Conservation (phyloP, 176 grass and related monocot genomes). For the Themeda triandra region DNA sequence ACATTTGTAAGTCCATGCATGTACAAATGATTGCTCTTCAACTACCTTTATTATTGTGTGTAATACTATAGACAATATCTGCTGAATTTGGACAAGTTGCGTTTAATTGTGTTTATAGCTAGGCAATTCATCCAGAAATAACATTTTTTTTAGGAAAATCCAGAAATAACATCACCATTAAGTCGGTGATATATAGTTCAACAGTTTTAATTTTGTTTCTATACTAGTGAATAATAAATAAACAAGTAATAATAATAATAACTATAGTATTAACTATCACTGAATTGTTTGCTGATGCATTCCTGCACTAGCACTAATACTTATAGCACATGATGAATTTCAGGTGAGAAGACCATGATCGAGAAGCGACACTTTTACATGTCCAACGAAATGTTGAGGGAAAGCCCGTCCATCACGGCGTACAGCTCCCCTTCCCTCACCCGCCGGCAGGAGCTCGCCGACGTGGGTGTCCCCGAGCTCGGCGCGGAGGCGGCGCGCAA, state of each 20-base stretch:
- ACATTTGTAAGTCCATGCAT: not conserved
- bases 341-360: constrained; percentile 61
- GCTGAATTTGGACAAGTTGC: not conserved
- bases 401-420: constrained; percentile 38
- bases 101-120: too few relatives aligned
- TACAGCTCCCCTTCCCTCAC: constrained; percentile 52
- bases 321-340: not conserved
- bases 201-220: not conserved
- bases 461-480: constrained; percentile 39
- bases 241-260: not conserved
- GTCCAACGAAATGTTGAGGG: constrained; percentile 35
- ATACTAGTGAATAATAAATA: not conserved
- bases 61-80: not conserved
- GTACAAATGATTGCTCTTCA: not conserved
- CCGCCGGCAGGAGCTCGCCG: constrained; percentile 50
- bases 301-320: not conserved
- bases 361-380: constrained; percentile 49
- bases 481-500: constrained; percentile 39
- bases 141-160: too few relatives aligned
- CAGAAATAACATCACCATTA: not conserved
- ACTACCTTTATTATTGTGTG: not conserved
- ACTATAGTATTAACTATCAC: too few relatives aligned
- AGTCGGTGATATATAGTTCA: not conserved
- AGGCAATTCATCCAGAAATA: not conserved
- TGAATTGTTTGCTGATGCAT: too few relatives aligned